A percentile compares a stretch with the other conserved stretches of the same genome.
Evolutionary conservation across 176 grass and related monocot genomes (phyloP).

Genomic region (Rhipidocladum racemiflorum): DNA sequence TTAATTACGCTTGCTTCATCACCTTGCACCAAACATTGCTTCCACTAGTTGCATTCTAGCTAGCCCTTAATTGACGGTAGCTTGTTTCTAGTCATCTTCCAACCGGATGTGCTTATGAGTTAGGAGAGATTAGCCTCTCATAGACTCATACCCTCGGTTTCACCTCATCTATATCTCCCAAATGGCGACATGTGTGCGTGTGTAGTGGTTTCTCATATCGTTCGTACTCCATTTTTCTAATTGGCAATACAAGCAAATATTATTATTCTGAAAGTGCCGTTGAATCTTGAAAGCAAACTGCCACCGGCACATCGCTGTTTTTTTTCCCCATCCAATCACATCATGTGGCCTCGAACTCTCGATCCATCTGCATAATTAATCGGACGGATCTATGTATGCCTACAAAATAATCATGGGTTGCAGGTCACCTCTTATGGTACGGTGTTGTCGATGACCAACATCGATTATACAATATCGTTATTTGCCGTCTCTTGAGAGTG

Average conservation of each 20-base stretch:
- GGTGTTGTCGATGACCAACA: not conserved
- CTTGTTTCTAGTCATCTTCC: not conserved
- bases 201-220: not conserved
- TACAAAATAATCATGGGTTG: not conserved
- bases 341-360: not conserved
- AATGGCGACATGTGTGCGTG: not conserved
- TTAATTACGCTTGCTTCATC: not conserved
- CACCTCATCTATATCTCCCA: not conserved
- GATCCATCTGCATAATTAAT: not conserved
- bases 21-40: not conserved
- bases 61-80: not conserved
- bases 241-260: not conserved
- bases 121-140: not conserved
- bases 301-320: not conserved
- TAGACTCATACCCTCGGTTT: not conserved
- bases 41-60: not conserved
- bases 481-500: not conserved
- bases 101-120: not conserved
- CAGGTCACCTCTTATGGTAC: not conserved
- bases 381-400: no score
- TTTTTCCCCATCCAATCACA: not conserved
- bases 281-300: conserved; percentile 8
- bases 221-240: not conserved
- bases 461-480: not conserved
- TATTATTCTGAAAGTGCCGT: not conserved